Evolutionary conservation across 257 asterid species (phyloP), one percentile per base, ranked within the genome.

Genomic region (Solanum virginianum): DNA sequence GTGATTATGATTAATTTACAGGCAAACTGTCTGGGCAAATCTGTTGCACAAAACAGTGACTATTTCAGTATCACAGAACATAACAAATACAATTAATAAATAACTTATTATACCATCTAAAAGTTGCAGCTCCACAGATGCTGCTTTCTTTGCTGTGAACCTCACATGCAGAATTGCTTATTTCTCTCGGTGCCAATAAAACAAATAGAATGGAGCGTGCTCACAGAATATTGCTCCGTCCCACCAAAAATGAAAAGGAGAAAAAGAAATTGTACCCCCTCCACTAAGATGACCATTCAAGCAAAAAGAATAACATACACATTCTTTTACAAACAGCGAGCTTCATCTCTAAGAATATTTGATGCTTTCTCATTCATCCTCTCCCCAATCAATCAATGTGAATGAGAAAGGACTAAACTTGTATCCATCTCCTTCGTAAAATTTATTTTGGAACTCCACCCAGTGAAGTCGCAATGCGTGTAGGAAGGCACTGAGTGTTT

Each of bases 361-460:
- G 62, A 53, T 12, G 83, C 51, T 56, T 29, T 72, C 80, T 94
- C 92, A 96, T 82, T 96, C 98, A 81, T 96, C 98, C 16, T 96
- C 99, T 1, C 80, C 86, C 68, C 22, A 14, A 29, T 85, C 88
- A 55, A 90, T 86, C 86, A 88, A 85, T 43, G 89, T 80, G 87
- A 96, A 96, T 8, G 98, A 87, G 90, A 94, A 96, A 0, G 99
- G 99, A 22, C 63, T 80, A 85, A 96, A 96, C 88, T 95, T 94
- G 94, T 95, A 96, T 62, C 99, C 99, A 82, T 96, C 99, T 69
- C 99, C 99, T 89, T 95, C 98, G 39, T 96, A 96, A 75, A 96
- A 96, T 94, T 95, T 96, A 86, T 96, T 96, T 79, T 94, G 98
- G 88, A 89, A 96, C 92, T 96, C 99, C 82, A 96, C 98, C 99